Evolutionary conservation across 2,329 filamentous ascomycete genomes (phyloP).

Genomic region (Corinectria fuckeliana): DNA sequence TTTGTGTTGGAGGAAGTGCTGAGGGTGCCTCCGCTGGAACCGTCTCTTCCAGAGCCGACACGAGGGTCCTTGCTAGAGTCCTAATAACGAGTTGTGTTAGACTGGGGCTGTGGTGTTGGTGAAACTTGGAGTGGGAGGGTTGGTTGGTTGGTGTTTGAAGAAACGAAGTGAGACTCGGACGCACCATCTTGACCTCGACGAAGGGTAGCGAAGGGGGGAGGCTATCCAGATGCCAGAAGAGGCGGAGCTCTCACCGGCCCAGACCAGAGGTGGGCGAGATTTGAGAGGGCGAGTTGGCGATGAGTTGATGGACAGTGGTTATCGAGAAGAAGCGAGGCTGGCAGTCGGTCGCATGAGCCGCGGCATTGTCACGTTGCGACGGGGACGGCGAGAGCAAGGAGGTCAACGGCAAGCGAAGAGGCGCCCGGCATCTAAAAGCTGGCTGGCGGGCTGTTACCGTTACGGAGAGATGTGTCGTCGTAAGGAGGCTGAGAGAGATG

Average conservation of each 20-base stretch:
- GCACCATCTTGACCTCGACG: constrained; percentile 25
- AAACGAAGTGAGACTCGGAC: neutral
- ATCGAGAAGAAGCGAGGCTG: neutral
- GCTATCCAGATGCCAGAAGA: constrained; percentile 16
- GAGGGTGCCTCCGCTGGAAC: constrained; percentile 44
- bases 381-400: neutral
- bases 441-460: no score
- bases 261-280: neutral
- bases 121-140: neutral
- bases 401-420: neutral
- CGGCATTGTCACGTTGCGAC: constrained; percentile 26
- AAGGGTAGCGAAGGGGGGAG: constrained; percentile 20
- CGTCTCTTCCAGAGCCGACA: constrained; percentile 44
- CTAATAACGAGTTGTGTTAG: constrained; percentile 11
- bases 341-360: neutral
- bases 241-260: neutral
- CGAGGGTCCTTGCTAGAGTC: constrained; percentile 41
- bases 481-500: neutral
- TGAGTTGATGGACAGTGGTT: constrained; percentile 5
- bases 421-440: constrained; percentile 11
- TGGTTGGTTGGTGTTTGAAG: neutral
- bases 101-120: neutral
- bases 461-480: neutral
- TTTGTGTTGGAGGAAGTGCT: constrained; percentile 43
- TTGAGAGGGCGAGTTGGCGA: neutral